Percentiles rank a stretch among this genome's conserved stretches.
phyloP scores from a whole-genome alignment of 2,329 filamentous ascomycete species.

The Claviceps pazoutovae region DNA sequence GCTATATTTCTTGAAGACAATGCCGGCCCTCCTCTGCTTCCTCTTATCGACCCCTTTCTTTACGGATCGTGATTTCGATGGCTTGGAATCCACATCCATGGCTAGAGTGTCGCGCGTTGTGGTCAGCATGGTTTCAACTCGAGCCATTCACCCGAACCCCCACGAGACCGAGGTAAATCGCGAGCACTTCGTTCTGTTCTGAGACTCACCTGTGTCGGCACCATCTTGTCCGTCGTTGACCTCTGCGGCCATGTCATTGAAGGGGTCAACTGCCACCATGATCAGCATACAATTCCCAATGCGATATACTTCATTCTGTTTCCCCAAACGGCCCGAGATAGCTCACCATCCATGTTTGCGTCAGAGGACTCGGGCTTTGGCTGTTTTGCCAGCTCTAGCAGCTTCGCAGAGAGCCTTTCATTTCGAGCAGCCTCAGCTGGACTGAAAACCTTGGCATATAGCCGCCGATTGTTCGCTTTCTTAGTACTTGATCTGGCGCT shows the following conservation, averaged over 20 bases:
- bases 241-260: constrained; percentile 15
- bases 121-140: constrained; percentile 3
- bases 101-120: constrained; percentile 13
- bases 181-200: neutral
- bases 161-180: neutral
- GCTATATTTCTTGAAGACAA: constrained; percentile 46
- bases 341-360: constrained; percentile 32
- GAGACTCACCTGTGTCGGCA: constrained; percentile 11
- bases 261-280: constrained; percentile 7
- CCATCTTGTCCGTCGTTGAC: constrained; percentile 17
- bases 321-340: constrained; percentile 2
- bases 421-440: constrained; percentile 67
- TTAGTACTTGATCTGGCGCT: constrained; percentile 63
- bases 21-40: constrained; percentile 38
- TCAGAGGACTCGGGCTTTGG: constrained; percentile 50
- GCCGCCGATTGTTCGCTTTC: constrained; percentile 70
- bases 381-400: constrained; percentile 66
- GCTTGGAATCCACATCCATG: constrained; percentile 45
- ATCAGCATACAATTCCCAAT: neutral
- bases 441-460: constrained; percentile 72
- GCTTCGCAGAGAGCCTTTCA: constrained; percentile 72
- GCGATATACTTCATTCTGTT: neutral
- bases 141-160: neutral
- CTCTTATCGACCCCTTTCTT: constrained; percentile 45
- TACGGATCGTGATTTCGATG: constrained; percentile 22